Conservation (phyloP, 1,284 basidiomycete species). For the Apiotrichum domesticum region DNA sequence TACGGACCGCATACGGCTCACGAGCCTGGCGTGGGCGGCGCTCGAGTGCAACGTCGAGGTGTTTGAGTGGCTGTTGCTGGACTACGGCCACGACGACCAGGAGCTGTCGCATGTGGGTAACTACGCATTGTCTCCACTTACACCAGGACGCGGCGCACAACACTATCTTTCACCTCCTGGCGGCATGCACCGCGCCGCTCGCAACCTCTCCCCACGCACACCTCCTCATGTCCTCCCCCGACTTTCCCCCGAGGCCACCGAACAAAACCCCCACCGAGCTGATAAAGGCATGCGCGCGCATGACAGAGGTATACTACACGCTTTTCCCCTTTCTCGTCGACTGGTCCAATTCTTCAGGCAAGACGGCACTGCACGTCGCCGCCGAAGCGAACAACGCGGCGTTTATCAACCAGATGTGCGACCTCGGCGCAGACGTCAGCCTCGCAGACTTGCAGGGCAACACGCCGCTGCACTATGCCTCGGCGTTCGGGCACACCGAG, state of each 20-base stretch:
- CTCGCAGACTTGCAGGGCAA: slow-evolving; percentile 85
- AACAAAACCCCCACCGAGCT: slow-evolving; percentile 19
- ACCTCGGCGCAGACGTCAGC: slow-evolving; percentile 79
- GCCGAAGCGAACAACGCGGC: slow-evolving; percentile 82
- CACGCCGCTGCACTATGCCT: slow-evolving; percentile 74
- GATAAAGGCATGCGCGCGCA: slow-evolving; percentile 22
- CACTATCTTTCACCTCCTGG: slow-evolving; percentile 80
- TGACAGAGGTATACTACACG: slow-evolving; percentile 34
- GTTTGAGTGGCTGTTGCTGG: slow-evolving; percentile 77
- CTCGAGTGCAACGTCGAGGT: slow-evolving; percentile 77
- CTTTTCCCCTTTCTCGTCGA: slow-evolving; percentile 66
- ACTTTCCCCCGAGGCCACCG: slow-evolving; percentile 22
- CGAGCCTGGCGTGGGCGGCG: slow-evolving; percentile 82
- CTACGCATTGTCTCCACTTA: background rate
- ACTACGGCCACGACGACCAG: slow-evolving; percentile 78
- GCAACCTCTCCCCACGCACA: slow-evolving; percentile 23
- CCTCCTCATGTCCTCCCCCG: slow-evolving; percentile 22
- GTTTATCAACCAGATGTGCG: slow-evolving; percentile 66
- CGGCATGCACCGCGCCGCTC: slow-evolving; percentile 58
- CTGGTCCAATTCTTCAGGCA: slow-evolving; percentile 81
- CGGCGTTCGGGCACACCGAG: slow-evolving; percentile 49
- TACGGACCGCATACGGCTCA: slow-evolving; percentile 65
- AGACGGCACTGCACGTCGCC: slow-evolving; percentile 82
- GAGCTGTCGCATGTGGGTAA: slow-evolving; percentile 73
- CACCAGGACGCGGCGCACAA: slow-evolving; percentile 77